phyloP scores from a whole-genome alignment of 768 basidiomycete species.

The Kwoniella bestiolae region DNA sequence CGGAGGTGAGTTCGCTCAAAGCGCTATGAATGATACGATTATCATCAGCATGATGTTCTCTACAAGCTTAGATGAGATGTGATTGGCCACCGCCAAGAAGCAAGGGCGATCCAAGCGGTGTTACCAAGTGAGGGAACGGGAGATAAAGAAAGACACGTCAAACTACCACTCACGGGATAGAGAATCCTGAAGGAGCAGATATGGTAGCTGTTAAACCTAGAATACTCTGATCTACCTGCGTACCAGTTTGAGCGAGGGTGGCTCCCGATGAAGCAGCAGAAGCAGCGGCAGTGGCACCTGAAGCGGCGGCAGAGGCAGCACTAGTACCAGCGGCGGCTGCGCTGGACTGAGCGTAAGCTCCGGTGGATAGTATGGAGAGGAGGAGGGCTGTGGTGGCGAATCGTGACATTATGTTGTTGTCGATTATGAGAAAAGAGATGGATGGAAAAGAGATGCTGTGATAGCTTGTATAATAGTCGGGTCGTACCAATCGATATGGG shows the following conservation, averaged over 20 bases:
- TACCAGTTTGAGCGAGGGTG: constrained; percentile 8
- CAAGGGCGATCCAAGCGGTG: not conserved
- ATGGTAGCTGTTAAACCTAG: constrained; percentile 26
- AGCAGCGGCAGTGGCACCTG: constrained; percentile 4
- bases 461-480: constrained; percentile 20
- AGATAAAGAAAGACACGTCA: not conserved
- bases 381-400: constrained; percentile 22
- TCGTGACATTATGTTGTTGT: constrained; percentile 13
- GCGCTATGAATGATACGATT: constrained; percentile 13
- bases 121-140: not conserved
- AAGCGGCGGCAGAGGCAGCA: constrained; percentile 1
- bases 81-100: not conserved
- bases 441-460: not conserved
- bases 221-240: constrained; percentile 27
- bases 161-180: constrained; percentile 45
- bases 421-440: constrained; percentile 2
- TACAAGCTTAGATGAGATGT: not conserved
- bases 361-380: constrained; percentile 14
- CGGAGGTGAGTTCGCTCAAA: constrained; percentile 47
- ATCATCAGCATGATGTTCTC: not conserved
- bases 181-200: constrained; percentile 30
- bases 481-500: not conserved
- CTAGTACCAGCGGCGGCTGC: constrained; percentile 15
- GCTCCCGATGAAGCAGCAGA: constrained; percentile 8
- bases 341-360: constrained; percentile 25